A percentile compares a stretch with the other conserved stretches of the same genome.
phyloP scores from a whole-genome alignment of 768 basidiomycete genomes.

The Pisolithus marmoratus region DNA sequence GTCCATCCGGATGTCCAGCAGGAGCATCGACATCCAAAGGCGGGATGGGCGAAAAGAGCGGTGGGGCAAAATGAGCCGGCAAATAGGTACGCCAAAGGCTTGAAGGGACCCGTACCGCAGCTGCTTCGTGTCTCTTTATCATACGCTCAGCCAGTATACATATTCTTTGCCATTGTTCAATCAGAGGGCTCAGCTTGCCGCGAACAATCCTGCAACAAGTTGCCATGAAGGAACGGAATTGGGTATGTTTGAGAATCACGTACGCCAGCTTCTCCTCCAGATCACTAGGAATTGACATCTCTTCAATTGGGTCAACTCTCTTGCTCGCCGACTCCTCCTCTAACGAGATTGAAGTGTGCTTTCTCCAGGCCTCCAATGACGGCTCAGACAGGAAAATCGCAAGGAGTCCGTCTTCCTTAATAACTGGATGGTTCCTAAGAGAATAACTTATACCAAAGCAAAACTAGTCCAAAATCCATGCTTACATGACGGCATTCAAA shows the following conservation, averaged over 20 bases:
- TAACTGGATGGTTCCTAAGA: slow-evolving; percentile 80
- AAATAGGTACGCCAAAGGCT: slow-evolving; percentile 57
- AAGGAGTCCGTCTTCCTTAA: slow-evolving; percentile 83
- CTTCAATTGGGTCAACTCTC: slow-evolving; percentile 73
- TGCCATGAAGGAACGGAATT: not conserved
- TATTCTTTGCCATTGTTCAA: slow-evolving; percentile 91
- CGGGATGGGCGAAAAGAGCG: slow-evolving; percentile 37
- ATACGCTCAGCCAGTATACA: slow-evolving; percentile 83
- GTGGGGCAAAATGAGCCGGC: slow-evolving; percentile 66
- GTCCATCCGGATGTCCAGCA: slow-evolving; percentile 13
- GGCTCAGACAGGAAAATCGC: slow-evolving; percentile 76
- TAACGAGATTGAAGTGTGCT: slow-evolving; percentile 64
- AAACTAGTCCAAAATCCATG: slow-evolving; percentile 6
- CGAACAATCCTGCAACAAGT: slow-evolving; percentile 57
- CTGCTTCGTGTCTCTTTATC: slow-evolving; percentile 85
- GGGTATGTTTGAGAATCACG: slow-evolving; percentile 11
- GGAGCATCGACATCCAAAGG: slow-evolving; percentile 28
- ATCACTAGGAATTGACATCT: slow-evolving; percentile 91
- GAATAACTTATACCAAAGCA: not conserved
- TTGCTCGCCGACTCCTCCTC: slow-evolving; percentile 87
- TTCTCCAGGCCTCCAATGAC: slow-evolving; percentile 86
- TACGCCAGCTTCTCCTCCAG: slow-evolving; percentile 85
- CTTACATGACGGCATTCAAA: slow-evolving; percentile 72
- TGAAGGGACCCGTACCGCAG: slow-evolving; percentile 73
- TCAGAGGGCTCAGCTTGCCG: slow-evolving; percentile 64